Percentiles rank a stretch among this genome's conserved stretches.
Evolutionary conservation across 352 stramenopile species (phyloP).

Genomic region (Pythium sp.): DNA sequence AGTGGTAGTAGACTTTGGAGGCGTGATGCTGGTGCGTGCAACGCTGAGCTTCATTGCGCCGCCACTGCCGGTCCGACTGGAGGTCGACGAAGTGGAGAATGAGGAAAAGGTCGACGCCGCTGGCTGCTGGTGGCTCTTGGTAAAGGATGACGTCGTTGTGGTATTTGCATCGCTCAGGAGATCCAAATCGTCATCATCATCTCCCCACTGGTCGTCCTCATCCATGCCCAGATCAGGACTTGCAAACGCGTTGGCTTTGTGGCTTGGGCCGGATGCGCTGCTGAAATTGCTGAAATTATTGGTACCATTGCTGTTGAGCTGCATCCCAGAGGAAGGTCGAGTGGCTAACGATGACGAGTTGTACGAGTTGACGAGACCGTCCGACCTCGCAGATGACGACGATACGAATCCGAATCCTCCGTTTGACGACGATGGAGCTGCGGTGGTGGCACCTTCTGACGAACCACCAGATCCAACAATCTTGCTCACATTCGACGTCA

Average conservation of each 20-base stretch:
- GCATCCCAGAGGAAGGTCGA: slow-evolving; percentile 13
- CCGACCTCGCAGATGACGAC: slow-evolving; percentile 23
- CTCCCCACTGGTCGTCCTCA: slow-evolving; percentile 58
- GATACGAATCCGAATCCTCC: slow-evolving; percentile 1
- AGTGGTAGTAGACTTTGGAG: slow-evolving; percentile 19
- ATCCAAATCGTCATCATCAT: slow-evolving; percentile 61
- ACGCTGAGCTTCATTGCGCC: slow-evolving; percentile 56
- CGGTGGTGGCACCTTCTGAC: not conserved
- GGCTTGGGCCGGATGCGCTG: slow-evolving; percentile 3
- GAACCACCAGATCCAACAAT: slow-evolving; percentile 45
- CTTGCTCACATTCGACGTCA: slow-evolving; percentile 67
- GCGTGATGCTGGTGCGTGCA: slow-evolving; percentile 23
- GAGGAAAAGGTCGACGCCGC: slow-evolving; percentile 22
- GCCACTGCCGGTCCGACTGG: not conserved
- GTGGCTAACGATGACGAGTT: not conserved
- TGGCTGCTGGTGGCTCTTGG: slow-evolving; percentile 9
- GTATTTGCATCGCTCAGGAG: slow-evolving; percentile 27
- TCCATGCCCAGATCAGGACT: slow-evolving; percentile 43
- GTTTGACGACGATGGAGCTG: slow-evolving; percentile 4
- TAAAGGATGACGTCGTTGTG: slow-evolving; percentile 25
- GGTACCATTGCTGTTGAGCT: slow-evolving; percentile 12
- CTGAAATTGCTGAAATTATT: not conserved
- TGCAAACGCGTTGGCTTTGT: slow-evolving; percentile 35
- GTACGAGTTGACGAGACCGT: slow-evolving; percentile 11
- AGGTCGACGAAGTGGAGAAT: slow-evolving; percentile 26